A percentile compares a stretch with the other conserved stretches of the same genome.
phyloP scores from a whole-genome alignment of 2,329 filamentous ascomycete species.

The Chaetomiaceae sp. region DNA sequence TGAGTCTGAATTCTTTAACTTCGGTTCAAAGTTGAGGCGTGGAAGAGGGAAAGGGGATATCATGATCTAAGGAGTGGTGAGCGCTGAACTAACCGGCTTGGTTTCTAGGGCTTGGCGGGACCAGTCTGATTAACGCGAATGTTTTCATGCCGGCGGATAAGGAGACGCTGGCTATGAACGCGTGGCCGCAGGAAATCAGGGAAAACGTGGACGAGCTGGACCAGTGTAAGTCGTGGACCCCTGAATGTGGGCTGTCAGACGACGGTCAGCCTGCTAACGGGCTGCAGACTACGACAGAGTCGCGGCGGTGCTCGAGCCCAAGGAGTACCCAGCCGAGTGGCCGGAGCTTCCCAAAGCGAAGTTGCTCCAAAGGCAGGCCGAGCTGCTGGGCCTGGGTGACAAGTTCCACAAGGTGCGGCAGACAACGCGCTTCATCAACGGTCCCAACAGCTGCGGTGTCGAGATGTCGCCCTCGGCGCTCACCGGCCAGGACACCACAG shows the following conservation, averaged over 20 bases:
- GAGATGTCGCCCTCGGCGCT: conserved; percentile 55
- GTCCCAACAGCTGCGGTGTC: conserved; percentile 58
- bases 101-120: conserved; percentile 54
- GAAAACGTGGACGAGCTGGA: conserved; percentile 37
- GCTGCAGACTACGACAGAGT: conserved; percentile 51
- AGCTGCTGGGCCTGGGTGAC: conserved; percentile 41
- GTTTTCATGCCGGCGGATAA: conserved; percentile 57
- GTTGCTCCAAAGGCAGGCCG: conserved; percentile 52
- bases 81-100: not conserved
- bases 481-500: conserved; percentile 57
- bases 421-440: conserved; percentile 57
- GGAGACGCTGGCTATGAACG: conserved; percentile 44
- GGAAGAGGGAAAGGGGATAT: not conserved
- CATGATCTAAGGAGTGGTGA: not conserved
- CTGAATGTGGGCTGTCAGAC: not conserved
- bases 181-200: conserved; percentile 55
- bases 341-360: conserved; percentile 52
- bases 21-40: not conserved
- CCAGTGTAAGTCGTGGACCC: conserved; percentile 39
- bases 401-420: conserved; percentile 53
- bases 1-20: conserved; percentile 23
- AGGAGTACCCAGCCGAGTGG: conserved; percentile 51
- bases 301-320: conserved; percentile 51
- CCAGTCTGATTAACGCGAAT: conserved; percentile 61
- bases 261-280: not conserved